Evolutionary conservation across 2,329 filamentous ascomycete species (phyloP).

Genomic region (Aspergillus tamarii): DNA sequence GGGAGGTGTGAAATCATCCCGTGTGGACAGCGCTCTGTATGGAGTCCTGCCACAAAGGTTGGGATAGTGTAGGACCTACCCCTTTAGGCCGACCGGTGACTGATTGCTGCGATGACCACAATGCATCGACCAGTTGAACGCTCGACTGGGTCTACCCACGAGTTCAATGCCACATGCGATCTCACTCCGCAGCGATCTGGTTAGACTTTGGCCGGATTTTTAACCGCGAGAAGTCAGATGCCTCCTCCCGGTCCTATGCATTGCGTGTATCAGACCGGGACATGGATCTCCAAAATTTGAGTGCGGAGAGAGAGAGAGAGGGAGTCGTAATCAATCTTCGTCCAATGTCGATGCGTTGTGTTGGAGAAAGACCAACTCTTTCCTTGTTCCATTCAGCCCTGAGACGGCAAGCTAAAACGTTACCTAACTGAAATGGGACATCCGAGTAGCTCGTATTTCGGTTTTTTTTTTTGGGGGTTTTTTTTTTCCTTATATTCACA

Average conservation of each 20-base stretch:
- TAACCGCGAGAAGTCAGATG: slow-evolving; percentile 3
- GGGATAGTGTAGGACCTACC: slow-evolving; percentile 5
- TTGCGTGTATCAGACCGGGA: slow-evolving; percentile 6
- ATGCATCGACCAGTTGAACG: slow-evolving; percentile 5
- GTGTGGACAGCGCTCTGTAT: background rate
- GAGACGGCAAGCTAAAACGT: background rate
- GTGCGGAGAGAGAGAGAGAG: background rate
- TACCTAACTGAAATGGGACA: slow-evolving; percentile 6
- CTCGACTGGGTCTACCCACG: slow-evolving; percentile 5
- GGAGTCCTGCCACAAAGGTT: background rate
- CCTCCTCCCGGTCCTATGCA: slow-evolving; percentile 4
- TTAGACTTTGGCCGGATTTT: slow-evolving; percentile 7
- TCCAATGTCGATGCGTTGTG: background rate
- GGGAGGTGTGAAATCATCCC: background rate
- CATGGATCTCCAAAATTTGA: slow-evolving; percentile 3
- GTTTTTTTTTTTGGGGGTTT: background rate
- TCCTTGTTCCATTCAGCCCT: background rate
- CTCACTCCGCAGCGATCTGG: background rate
- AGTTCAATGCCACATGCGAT: slow-evolving; percentile 9
- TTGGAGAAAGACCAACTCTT: background rate
- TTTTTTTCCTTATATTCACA: background rate
- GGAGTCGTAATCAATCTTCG: background rate
- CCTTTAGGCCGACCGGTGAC: slow-evolving; percentile 19
- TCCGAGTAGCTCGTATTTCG: background rate
- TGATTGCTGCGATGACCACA: slow-evolving; percentile 6